Base-by-base conservation (phyloP, 805 yeast species). In the Cyberlindnera bimundalis region DNA sequence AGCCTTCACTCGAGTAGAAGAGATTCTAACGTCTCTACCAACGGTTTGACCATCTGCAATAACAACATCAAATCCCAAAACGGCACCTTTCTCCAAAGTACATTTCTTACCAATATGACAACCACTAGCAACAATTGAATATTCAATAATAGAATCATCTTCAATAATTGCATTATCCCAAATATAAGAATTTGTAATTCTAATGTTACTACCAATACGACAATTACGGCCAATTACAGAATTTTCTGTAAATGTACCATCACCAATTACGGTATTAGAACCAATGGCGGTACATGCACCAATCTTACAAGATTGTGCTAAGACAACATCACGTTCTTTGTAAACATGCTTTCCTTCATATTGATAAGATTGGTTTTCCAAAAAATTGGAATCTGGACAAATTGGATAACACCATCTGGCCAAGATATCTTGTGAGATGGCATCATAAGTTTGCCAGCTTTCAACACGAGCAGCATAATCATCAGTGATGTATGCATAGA, bases 331-430 rank as follows among this genome's bases (percentile, higher is more conserved):
- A 28, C 78, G 76, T 58, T 90, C 97, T 63, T 89, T 89, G 63
- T 93, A 93, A 39, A 91, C 77, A 61, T 93, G 95, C 39, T 86
- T 84, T 37, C 83, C 74, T 54, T 84, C 95, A 62, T 88, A 88
- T 2, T 80, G 66, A 59, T 86, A 93, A 2, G 86, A 74, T 56
- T 84, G 88, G 53, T 74, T 79, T 21, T 74, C 78, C 39, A 81
- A 64, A 50, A 85, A 66, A 60, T 91, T 90, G 40, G 89, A 70
- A 50, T 91, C 98, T 3, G 96, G 91, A 14, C 82, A 87, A 40
- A 91, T 68, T 19, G 99, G 99, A 56, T 88, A 91, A 45, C 91
- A 76, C 87, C 96, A 93, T 59, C 98, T 79, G 17, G 89, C 88
- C 39, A 93, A 67, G 29, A 90, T 78, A 60, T 93, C 98, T 62